Evolutionary conservation across 2,329 filamentous ascomycete genomes (phyloP).

Genomic region (Trichothecium roseum): DNA sequence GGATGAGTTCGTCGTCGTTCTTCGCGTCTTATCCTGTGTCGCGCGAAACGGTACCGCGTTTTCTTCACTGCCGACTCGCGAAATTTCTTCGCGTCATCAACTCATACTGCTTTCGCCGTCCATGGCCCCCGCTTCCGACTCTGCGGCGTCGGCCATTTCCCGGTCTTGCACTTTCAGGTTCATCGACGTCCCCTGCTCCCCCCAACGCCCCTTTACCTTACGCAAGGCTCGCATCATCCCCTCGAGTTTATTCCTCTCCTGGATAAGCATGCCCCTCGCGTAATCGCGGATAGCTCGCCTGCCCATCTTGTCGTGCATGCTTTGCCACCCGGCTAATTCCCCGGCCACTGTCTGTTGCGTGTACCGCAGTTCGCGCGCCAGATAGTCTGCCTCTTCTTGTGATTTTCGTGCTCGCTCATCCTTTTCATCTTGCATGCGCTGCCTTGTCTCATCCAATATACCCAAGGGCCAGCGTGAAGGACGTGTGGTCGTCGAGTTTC

Average conservation of each 20-base stretch:
- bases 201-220: constrained; percentile 30
- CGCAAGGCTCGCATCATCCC: constrained; percentile 72
- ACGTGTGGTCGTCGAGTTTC: constrained; percentile 63
- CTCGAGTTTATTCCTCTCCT: constrained; percentile 69
- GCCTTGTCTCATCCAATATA: constrained; percentile 77
- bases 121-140: constrained; percentile 7
- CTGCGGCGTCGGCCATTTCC: constrained; percentile 10
- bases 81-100: constrained; percentile 2
- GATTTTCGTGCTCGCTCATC: constrained; percentile 67
- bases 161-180: constrained; percentile 5
- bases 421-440: constrained; percentile 72
- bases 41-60: no score
- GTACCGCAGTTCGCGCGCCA: constrained; percentile 78
- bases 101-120: constrained; percentile 9
- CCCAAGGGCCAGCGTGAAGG: constrained; percentile 72
- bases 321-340: constrained; percentile 90
- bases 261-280: constrained; percentile 67
- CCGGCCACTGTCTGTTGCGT: constrained; percentile 88
- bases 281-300: constrained; percentile 65
- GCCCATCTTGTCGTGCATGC: constrained; percentile 71
- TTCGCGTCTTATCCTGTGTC: no score
- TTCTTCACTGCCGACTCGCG: no score
- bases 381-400: constrained; percentile 57
- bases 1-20: no score
- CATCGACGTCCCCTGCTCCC: neutral